phyloP scores from a whole-genome alignment of 1,284 basidiomycete genomes.

The Microbotryum violaceum region DNA sequence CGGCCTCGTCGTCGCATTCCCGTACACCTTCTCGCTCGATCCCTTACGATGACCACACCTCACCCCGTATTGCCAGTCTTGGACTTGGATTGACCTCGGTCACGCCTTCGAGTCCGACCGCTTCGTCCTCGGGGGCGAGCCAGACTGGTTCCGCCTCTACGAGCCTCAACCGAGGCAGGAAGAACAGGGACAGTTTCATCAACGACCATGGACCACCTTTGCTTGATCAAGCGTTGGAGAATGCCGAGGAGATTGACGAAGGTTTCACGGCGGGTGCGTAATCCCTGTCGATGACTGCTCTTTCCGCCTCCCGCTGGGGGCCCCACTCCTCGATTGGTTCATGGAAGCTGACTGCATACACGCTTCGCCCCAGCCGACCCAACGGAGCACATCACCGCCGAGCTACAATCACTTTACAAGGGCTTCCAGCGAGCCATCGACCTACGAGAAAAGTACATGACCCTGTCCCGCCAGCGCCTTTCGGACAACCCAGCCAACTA shows the following conservation, averaged over 20 bases:
- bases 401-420: slow-evolving; percentile 39
- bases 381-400: slow-evolving; percentile 35
- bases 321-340: neutral
- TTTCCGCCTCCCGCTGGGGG: too few species aligned
- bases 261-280: slow-evolving; percentile 24
- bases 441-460: slow-evolving; percentile 86
- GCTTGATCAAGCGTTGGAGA: slow-evolving; percentile 16
- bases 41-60: slow-evolving; percentile 18
- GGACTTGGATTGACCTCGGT: slow-evolving; percentile 2
- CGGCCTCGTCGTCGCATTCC: neutral
- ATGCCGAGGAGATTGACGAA: slow-evolving; percentile 28
- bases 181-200: neutral
- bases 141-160: neutral
- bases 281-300: neutral
- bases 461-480: slow-evolving; percentile 65
- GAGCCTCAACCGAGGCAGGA: neutral
- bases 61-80: slow-evolving; percentile 22
- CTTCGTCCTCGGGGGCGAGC: neutral
- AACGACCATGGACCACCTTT: slow-evolving; percentile 11
- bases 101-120: neutral
- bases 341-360: neutral
- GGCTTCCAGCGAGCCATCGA: slow-evolving; percentile 70
- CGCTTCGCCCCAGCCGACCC: slow-evolving; percentile 11
- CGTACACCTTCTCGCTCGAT: slow-evolving; percentile 10
- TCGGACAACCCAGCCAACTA: slow-evolving; percentile 87